Conservation (phyloP, 2,329 filamentous ascomycete genomes). For the Bisporella sp. region DNA sequence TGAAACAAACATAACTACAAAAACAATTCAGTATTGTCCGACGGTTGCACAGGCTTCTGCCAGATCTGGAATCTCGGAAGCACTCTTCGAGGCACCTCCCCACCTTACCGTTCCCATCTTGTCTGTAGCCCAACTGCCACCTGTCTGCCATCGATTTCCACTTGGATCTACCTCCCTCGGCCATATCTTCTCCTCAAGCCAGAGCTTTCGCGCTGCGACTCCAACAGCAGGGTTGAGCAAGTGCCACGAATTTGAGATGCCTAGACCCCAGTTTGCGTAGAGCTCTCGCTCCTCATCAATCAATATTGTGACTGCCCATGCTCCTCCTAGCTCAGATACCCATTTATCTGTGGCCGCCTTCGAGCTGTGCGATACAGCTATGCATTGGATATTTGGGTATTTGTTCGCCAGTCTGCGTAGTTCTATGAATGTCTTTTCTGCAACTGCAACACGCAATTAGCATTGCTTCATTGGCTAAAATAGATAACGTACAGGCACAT, state of each 20-base stretch:
- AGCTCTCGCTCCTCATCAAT: conserved; percentile 53
- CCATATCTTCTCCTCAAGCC: conserved; percentile 55
- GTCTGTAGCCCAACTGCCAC: conserved; percentile 44
- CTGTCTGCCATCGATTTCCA: conserved; percentile 62
- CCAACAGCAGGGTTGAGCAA: conserved; percentile 52
- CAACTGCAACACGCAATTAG: conserved; percentile 40
- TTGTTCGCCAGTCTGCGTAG: conserved; percentile 46
- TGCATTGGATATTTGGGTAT: conserved; percentile 46
- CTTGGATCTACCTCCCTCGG: conserved; percentile 56
- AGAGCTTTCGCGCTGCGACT: conserved; percentile 49
- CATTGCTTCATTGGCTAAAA: neutral
- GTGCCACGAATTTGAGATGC: conserved; percentile 54
- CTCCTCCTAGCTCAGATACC: conserved; percentile 22
- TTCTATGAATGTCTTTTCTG: conserved; percentile 57
- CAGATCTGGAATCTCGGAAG: conserved; percentile 49
- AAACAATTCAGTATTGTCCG: neutral
- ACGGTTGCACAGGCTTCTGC: conserved; percentile 35
- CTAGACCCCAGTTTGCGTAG: conserved; percentile 62
- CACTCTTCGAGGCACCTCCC: conserved; percentile 40
- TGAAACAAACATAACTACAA: no score
- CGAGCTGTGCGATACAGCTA: conserved; percentile 56
- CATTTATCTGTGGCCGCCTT: conserved; percentile 47
- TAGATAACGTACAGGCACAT: conserved; percentile 56
- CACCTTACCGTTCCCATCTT: conserved; percentile 39
- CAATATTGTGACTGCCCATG: conserved; percentile 47